Evolutionary conservation across 192 early-diverging fungal species (phyloP), one percentile per base, ranked within the genome.

Genomic region (Dissophora globulifera): DNA sequence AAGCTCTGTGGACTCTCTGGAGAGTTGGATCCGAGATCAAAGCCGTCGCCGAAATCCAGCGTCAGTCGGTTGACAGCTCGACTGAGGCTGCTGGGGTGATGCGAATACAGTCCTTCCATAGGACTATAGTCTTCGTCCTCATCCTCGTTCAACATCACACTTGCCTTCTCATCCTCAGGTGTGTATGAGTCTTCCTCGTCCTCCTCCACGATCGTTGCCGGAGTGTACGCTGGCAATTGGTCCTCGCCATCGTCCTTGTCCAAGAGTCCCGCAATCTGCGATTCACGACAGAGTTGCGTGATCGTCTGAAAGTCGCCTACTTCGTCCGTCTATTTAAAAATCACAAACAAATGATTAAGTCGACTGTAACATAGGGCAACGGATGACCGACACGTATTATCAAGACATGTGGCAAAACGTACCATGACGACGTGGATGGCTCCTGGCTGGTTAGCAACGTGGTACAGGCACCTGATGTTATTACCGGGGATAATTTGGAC

Each of bases 391-490:
- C n/a, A n/a, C n/a, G n/a, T n/a, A n/a, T n/a, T n/a, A n/a, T n/a
- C n/a, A n/a, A n/a, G n/a, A n/a, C n/a, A n/a, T n/a, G n/a, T n/a
- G n/a, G n/a, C n/a, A n/a, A 59, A 48, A 35, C 69, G 19, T 64
- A 74, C 78, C 84, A 85, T 87, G 12, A 83, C 75, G 23, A 79
- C 86, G 41, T 87, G 86, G 22, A 85, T 83, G 13, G 72, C 69
- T 41, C 78, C 60, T 23, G 59, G 59, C 31, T 72, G 69, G 15
- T 79, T 81, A 26, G 66, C 68, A 23, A 79, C 63, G 53, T 81
- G 84, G 32, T 89, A 81, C 16, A 93, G 72, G 60, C 82, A 82
- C 35, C 88, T 79, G 66, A 93, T 80, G 63, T 88, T 84, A 23
- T 66, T 63, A 9, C 85, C 89, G 17, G 85, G 81, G 46, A 87